phyloP scores from a whole-genome alignment of 257 asterid genomes.

The Jaltomata sinuosa region DNA sequence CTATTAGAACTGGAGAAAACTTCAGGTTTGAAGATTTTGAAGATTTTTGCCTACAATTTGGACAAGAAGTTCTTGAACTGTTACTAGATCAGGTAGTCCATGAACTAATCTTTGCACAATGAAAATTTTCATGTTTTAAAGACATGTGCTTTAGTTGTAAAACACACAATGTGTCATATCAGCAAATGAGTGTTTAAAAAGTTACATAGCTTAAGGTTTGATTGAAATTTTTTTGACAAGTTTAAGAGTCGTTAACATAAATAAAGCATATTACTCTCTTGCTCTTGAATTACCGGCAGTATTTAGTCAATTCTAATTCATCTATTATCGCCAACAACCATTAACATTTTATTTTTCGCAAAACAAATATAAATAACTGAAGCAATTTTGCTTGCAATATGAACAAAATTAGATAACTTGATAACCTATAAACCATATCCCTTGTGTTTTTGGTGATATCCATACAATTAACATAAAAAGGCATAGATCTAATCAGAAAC shows the following conservation, averaged over 20 bases:
- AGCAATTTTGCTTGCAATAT: not conserved
- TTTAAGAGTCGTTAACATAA: not conserved
- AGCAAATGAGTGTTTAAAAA: not conserved
- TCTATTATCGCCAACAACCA: not conserved
- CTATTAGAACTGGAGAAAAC: not conserved
- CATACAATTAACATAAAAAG: not conserved
- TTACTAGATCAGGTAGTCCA: constrained; percentile 30
- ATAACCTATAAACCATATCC: no score
- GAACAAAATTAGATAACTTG: not conserved
- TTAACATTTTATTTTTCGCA: not conserved
- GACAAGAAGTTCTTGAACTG: constrained; percentile 29
- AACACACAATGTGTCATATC: not conserved
- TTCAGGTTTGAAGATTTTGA: constrained; percentile 22
- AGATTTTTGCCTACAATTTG: constrained; percentile 29
- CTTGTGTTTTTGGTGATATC: no score
- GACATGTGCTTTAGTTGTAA: not conserved
- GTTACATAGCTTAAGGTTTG: no score
- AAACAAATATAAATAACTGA: no score
- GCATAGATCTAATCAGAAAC: not conserved
- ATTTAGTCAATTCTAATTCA: not conserved
- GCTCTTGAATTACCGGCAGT: not conserved
- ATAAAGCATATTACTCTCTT: not conserved
- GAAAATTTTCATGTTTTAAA: not conserved
- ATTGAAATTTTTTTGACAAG: not conserved
- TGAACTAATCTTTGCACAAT: constrained; percentile 16